Base-by-base conservation (phyloP, 2,329 filamentous ascomycete species). In the Monilinia aucupariae region DNA sequence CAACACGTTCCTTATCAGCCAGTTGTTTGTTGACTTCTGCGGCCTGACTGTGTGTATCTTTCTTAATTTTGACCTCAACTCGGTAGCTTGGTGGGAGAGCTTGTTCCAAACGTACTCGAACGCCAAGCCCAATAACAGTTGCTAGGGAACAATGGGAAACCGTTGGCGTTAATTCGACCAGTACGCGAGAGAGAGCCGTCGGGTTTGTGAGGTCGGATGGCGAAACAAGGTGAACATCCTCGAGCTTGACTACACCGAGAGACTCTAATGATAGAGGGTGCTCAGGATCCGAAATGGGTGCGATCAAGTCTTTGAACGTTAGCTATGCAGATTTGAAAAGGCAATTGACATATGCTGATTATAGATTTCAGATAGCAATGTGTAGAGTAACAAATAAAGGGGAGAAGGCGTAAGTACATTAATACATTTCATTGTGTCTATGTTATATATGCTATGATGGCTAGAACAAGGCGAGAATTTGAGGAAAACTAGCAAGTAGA, bases 1-100 rank as follows among this genome's bases (percentile, higher is more conserved):
- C 92, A 51, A 99, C 94, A 65, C 94, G 82, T 78, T 99, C 94
- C 80, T 97, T 99, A 78, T 99, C 94, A 41, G 87, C 90, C 50
- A 99, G 79, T 77, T 99, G 94, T 80, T 97, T 97, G 78, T 96
- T 97, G 59, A 97, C 92, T 75, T 96, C 92, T 67, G 96, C 92
- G 52, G 91, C 93, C 65, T 96, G 96, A 68, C 86, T 91, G 75
- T 97, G 94, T n/a, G 92, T 94, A 66, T 92, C 93, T 76, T 96
- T 89, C 76, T 97, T 97, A 76, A 97, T 96, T 70, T 88, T 85
- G 52, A 97, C 91, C 75, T 97, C 92, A 58, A 97, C 84, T 45
- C 94, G 85, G 75, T 94, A 99, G 71, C 93, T 90, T 41, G 94
- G 90, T 3, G 94, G 94, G 64, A 99, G 81, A 13, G 90, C 89